Conservation (phyloP, 768 basidiomycete species). For the Hirschioporus abietinus region DNA sequence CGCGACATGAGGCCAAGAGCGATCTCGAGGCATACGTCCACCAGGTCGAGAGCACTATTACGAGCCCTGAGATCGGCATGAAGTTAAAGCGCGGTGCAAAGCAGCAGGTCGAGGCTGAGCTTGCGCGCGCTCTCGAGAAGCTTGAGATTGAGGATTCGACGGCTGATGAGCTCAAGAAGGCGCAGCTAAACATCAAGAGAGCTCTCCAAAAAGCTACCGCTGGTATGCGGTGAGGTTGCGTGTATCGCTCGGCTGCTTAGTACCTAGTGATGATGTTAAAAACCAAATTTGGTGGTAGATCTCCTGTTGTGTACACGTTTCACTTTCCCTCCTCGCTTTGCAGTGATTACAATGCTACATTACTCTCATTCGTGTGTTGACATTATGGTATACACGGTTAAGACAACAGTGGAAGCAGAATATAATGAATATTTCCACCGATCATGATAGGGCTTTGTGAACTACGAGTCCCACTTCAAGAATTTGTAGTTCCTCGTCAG, state of each 20-base stretch:
- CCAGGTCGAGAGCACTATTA: conserved; percentile 94
- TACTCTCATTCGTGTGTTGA: not conserved
- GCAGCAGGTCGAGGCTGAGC: conserved; percentile 91
- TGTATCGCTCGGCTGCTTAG: not conserved
- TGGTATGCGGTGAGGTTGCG: conserved; percentile 61
- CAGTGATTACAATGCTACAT: not conserved
- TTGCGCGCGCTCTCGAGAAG: conserved; percentile 96
- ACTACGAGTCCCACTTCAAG: conserved; percentile 82
- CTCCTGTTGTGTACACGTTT: not conserved
- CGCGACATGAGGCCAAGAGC: conserved; percentile 96
- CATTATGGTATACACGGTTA: not conserved
- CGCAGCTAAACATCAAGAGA: conserved; percentile 92
- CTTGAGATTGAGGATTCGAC: conserved; percentile 95
- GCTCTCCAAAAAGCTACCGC: conserved; percentile 97
- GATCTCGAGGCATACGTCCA: conserved; percentile 98
- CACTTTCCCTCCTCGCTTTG: not conserved
- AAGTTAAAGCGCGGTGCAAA: conserved; percentile 98
- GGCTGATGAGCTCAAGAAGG: conserved; percentile 93
- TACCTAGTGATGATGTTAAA: not conserved
- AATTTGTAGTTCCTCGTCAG: conserved; percentile 95
- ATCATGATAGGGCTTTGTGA: conserved; percentile 48
- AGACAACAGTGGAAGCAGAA: not conserved
- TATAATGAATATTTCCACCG: not conserved
- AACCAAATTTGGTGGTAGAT: not conserved
- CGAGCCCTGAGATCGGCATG: conserved; percentile 93